Evolutionary conservation across 805 yeast species (phyloP).

Genomic region (Tetrapisispora pingtungensis): DNA sequence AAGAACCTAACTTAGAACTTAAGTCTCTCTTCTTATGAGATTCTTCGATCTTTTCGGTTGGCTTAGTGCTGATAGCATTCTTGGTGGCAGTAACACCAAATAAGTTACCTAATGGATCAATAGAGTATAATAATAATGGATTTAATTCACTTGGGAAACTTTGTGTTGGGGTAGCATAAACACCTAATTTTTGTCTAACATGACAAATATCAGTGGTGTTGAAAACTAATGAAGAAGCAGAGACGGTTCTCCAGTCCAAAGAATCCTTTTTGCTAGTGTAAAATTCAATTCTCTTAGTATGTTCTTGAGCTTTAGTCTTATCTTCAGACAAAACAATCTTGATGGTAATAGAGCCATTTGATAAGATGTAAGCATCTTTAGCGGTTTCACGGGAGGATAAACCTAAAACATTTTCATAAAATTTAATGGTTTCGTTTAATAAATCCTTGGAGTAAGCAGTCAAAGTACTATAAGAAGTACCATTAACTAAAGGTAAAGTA

Average conservation of each 20-base stretch:
- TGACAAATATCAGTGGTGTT: constrained; percentile 24
- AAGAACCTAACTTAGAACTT: constrained; percentile 17
- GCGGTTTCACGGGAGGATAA: constrained; percentile 5
- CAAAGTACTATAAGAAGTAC: constrained; percentile 42
- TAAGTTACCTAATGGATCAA: constrained; percentile 78
- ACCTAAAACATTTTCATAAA: constrained; percentile 35
- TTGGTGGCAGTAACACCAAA: constrained; percentile 64
- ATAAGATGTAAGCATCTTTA: constrained; percentile 6
- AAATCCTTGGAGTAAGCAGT: constrained; percentile 41
- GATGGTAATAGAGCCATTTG: constrained; percentile 20
- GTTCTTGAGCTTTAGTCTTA: constrained; percentile 10
- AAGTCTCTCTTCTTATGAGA: constrained; percentile 6
- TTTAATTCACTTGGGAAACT: constrained; percentile 60
- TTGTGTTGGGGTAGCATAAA: constrained; percentile 35
- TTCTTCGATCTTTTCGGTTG: constrained; percentile 10
- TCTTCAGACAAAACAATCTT: constrained; percentile 19
- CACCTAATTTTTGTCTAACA: constrained; percentile 22
- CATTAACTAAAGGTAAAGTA: constrained; percentile 36
- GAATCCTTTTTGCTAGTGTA: background rate
- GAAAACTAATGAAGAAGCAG: constrained; percentile 32
- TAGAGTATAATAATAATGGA: constrained; percentile 64
- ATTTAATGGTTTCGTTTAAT: constrained; percentile 39
- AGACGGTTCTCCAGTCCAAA: constrained; percentile 43
- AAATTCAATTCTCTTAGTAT: constrained; percentile 23
- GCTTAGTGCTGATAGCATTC: constrained; percentile 46